Conservation (phyloP, 2,329 filamentous ascomycete species). For the Tricladium varicosporioides region DNA sequence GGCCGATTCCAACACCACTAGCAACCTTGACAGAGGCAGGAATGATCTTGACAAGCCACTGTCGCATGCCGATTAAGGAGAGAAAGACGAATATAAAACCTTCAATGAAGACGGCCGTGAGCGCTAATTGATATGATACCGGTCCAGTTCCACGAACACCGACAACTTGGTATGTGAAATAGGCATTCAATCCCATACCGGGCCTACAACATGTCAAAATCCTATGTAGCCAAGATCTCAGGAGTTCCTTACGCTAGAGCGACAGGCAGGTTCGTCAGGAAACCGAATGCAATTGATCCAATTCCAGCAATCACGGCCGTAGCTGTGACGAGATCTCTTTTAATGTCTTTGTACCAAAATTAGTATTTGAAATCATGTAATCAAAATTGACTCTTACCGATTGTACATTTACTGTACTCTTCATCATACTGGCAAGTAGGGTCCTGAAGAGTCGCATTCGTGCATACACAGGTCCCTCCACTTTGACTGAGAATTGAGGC, state of each 20-base stretch:
- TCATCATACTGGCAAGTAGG: constrained; percentile 29
- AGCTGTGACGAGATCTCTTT: constrained; percentile 76
- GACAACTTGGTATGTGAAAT: constrained; percentile 67
- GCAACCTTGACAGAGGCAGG: constrained; percentile 64
- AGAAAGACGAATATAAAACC: constrained; percentile 64
- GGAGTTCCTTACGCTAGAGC: constrained; percentile 63
- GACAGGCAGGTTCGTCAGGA: constrained; percentile 79
- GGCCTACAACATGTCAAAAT: constrained; percentile 42
- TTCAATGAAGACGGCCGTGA: constrained; percentile 64
- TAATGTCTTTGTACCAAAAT: constrained; percentile 48
- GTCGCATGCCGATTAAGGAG: constrained; percentile 66
- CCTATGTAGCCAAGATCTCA: neutral
- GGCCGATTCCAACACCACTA: constrained; percentile 62
- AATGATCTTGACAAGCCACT: constrained; percentile 68
- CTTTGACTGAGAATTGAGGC: constrained; percentile 70
- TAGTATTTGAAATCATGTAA: neutral
- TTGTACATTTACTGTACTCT: constrained; percentile 43
- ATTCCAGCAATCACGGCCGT: constrained; percentile 79
- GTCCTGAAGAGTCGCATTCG: constrained; percentile 31
- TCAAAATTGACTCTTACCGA: constrained; percentile 24
- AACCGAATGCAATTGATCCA: constrained; percentile 72
- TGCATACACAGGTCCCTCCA: constrained; percentile 71
- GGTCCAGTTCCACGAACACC: constrained; percentile 56
- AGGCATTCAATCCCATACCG: constrained; percentile 67
- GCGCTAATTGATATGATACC: constrained; percentile 57